Conservation (phyloP, 805 yeast species). For the Candida coleopterorum region DNA sequence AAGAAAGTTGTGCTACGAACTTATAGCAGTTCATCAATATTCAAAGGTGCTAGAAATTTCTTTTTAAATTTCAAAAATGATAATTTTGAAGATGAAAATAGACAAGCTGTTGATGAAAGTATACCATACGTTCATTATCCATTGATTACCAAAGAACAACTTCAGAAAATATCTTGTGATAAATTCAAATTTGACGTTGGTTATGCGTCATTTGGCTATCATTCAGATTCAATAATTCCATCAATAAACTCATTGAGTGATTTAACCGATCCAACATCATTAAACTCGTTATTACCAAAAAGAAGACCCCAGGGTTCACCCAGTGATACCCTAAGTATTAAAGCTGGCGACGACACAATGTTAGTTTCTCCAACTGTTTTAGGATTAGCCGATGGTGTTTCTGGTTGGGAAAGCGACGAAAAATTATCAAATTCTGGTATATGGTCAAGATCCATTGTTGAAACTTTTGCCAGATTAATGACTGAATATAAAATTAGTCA, state of each 20-base stretch:
- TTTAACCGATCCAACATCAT: conserved; percentile 43
- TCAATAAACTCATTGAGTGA: conserved; percentile 46
- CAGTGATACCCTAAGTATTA: conserved; percentile 46
- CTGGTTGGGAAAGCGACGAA: conserved; percentile 48
- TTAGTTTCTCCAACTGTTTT: conserved; percentile 47
- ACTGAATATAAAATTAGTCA: conserved; percentile 40
- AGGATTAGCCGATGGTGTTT: conserved; percentile 55
- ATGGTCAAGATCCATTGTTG: conserved; percentile 51
- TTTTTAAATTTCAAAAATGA: conserved; percentile 15
- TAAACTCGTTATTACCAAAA: conserved; percentile 43
- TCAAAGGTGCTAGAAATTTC: conserved; percentile 19
- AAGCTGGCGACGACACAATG: conserved; percentile 58
- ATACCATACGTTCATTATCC: conserved; percentile 41
- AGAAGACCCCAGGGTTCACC: conserved; percentile 51
- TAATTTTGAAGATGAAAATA: conserved; percentile 9
- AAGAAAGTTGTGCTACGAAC: background rate
- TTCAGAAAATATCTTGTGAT: conserved; percentile 32
- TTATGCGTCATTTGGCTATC: conserved; percentile 46
- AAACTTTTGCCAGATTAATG: conserved; percentile 43
- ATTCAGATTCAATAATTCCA: conserved; percentile 35
- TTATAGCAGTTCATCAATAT: conserved; percentile 8
- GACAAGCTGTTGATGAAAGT: conserved; percentile 17
- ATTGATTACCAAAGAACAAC: conserved; percentile 34
- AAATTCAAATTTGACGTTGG: conserved; percentile 40
- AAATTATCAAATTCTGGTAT: conserved; percentile 39